A percentile compares a stretch with the other conserved stretches of the same genome.
These are phyloP conservation scores for Coprinellus aureogranulatus DNA, from an alignment of 768 basidiomycete species.

Conservation along the genomic window DNA sequence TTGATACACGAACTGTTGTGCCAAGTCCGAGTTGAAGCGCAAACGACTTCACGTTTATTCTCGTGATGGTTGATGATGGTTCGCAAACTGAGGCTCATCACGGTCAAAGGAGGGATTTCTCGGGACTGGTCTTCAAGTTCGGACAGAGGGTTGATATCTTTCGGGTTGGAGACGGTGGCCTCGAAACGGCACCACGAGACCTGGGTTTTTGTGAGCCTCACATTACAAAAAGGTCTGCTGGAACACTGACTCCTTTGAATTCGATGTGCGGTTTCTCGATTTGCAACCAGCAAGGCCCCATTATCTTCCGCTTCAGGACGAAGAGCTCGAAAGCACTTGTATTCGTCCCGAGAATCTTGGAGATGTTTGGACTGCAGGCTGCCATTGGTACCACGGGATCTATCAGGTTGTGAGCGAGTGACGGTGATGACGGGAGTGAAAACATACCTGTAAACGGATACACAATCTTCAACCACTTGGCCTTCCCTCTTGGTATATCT, in stretches of 20 bases:
- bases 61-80: constrained; percentile 92
- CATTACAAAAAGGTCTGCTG: too few relatives aligned
- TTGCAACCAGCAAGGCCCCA: constrained; percentile 97
- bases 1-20: constrained; percentile 49
- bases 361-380: constrained; percentile 79
- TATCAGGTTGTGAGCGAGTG: constrained; percentile 24
- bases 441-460: constrained; percentile 81
- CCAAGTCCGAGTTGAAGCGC: constrained; percentile 83
- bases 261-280: constrained; percentile 76
- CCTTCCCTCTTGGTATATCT: constrained; percentile 75
- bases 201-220: not conserved
- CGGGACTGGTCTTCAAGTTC: constrained; percentile 65
- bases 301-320: constrained; percentile 93
- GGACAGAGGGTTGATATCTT: constrained; percentile 80
- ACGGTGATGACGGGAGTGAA: not conserved
- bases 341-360: constrained; percentile 85
- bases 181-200: constrained; percentile 97
- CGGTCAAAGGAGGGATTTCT: constrained; percentile 84
- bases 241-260: constrained; percentile 67
- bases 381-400: constrained; percentile 73
- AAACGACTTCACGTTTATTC: constrained; percentile 93
- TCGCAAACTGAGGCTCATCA: constrained; percentile 84
- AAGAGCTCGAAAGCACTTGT: constrained; percentile 92
- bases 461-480: constrained; percentile 89
- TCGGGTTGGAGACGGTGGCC: constrained; percentile 77